Percentiles rank a stretch among this genome's conserved stretches.
phyloP scores from a whole-genome alignment of 2,329 filamentous ascomycete genomes.

The Parafenestella ontariensis region DNA sequence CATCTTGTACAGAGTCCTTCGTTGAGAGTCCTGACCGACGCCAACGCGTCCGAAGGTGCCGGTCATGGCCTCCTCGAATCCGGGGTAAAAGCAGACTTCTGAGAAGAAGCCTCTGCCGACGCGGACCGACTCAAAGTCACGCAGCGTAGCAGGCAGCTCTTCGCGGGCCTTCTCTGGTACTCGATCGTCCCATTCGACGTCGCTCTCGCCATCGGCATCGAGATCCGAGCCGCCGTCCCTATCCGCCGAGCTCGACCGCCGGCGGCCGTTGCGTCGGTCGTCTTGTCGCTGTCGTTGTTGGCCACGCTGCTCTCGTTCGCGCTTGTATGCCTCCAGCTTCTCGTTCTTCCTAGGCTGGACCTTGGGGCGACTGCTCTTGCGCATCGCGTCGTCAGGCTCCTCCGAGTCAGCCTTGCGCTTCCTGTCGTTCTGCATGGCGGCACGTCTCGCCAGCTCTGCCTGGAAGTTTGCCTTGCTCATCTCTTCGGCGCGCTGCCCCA shows the following conservation, averaged over 20 bases:
- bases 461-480: constrained; percentile 85
- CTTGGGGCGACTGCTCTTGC: constrained; percentile 67
- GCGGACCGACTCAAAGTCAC: constrained; percentile 83
- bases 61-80: constrained; percentile 80
- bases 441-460: constrained; percentile 77
- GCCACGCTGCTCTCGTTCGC: constrained; percentile 65
- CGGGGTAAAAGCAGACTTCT: constrained; percentile 90
- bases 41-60: constrained; percentile 88
- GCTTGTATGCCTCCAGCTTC: constrained; percentile 71
- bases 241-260: constrained; percentile 52
- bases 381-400: constrained; percentile 78
- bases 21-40: constrained; percentile 78
- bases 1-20: constrained; percentile 84
- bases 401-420: constrained; percentile 80
- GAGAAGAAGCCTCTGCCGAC: constrained; percentile 87
- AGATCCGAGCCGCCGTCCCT: constrained; percentile 60
- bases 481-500: constrained; percentile 85
- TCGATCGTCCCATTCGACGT: constrained; percentile 76
- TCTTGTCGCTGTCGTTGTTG: constrained; percentile 61
- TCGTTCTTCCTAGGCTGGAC: constrained; percentile 67
- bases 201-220: constrained; percentile 72
- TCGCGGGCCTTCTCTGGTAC: constrained; percentile 63
- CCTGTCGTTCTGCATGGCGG: constrained; percentile 69
- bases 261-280: constrained; percentile 56
- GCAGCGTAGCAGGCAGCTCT: constrained; percentile 72